These are phyloP conservation scores for Trichoderma citrinoviride DNA, from an alignment of 2,329 filamentous ascomycete genomes.

Conservation along the genomic window DNA sequence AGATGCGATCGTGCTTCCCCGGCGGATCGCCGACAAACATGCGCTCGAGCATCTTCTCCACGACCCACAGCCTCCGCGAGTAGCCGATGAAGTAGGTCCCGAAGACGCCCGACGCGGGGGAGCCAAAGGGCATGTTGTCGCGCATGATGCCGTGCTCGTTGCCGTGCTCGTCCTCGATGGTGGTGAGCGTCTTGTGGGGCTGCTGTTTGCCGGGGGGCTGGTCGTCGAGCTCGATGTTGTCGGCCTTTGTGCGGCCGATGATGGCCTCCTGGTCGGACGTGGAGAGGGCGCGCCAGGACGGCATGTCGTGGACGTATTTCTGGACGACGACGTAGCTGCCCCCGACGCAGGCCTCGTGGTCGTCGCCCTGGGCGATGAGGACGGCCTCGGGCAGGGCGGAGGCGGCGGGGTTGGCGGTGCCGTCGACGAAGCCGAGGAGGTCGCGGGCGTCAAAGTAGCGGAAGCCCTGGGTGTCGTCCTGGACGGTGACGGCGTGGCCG, in stretches of 20 bases:
- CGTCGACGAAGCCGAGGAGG: conserved; percentile 59
- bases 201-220: conserved; percentile 52
- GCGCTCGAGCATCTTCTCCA: conserved; percentile 55
- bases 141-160: conserved; percentile 53
- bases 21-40: conserved; percentile 57
- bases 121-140: conserved; percentile 61
- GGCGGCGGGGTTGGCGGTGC: conserved; percentile 57
- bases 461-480: conserved; percentile 56
- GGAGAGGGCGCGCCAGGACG: conserved; percentile 44
- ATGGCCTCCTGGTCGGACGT: conserved; percentile 54
- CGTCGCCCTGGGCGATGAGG: conserved; percentile 45
- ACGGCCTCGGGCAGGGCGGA: conserved; percentile 42
- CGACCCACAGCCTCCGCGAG: conserved; percentile 52
- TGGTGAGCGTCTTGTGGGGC: conserved; percentile 55
- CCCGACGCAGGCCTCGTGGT: conserved; percentile 39
- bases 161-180: conserved; percentile 50
- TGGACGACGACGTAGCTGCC: conserved; percentile 60
- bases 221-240: conserved; percentile 55
- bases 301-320: conserved; percentile 56
- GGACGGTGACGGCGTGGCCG: conserved; percentile 45
- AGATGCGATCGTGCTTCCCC: conserved; percentile 53
- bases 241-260: conserved; percentile 56
- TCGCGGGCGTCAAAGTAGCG: conserved; percentile 60
- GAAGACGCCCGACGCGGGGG: conserved; percentile 48
- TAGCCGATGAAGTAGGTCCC: conserved; percentile 61